These are phyloP conservation scores for Linnemannia zychae DNA, from an alignment of 192 early-diverging fungal species.

Conservation along the genomic window DNA sequence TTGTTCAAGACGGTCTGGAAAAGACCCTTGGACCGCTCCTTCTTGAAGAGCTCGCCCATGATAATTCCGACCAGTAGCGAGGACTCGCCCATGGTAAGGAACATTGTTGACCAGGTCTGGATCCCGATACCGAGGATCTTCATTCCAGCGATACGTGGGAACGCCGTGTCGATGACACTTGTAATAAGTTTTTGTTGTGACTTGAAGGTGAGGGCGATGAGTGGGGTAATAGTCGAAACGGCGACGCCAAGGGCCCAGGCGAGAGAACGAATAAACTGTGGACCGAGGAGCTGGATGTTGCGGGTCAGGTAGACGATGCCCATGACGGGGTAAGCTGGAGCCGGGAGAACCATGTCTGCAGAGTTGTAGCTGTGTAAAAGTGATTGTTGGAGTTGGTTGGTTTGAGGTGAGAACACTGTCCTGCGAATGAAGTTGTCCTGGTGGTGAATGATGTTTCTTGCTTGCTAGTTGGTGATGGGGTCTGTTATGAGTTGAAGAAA, in stretches of 20 bases:
- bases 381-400: not conserved
- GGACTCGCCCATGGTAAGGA: conserved; percentile 54
- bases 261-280: conserved; percentile 54
- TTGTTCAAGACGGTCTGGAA: conserved; percentile 50
- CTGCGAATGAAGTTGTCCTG: not conserved
- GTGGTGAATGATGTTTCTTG: not conserved
- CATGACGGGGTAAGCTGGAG: conserved; percentile 50
- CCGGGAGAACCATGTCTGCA: conserved; percentile 39
- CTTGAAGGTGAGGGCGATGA: conserved; percentile 45
- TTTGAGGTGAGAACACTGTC: not conserved
- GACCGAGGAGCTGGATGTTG: conserved; percentile 42
- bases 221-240: conserved; percentile 48
- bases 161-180: conserved; percentile 43
- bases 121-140: conserved; percentile 52
- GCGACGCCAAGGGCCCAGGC: conserved; percentile 50
- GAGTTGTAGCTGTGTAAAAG: not conserved
- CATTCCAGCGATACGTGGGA: conserved; percentile 32
- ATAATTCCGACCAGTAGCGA: conserved; percentile 44
- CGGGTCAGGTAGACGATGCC: conserved; percentile 46
- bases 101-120: conserved; percentile 58
- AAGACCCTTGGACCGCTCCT: conserved; percentile 45
- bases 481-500: not conserved
- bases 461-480: not conserved
- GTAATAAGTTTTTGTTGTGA: conserved; percentile 49
- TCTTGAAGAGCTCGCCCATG: conserved; percentile 57